Conservation (phyloP, 2,329 filamentous ascomycete genomes). For the Nemania sp. region DNA sequence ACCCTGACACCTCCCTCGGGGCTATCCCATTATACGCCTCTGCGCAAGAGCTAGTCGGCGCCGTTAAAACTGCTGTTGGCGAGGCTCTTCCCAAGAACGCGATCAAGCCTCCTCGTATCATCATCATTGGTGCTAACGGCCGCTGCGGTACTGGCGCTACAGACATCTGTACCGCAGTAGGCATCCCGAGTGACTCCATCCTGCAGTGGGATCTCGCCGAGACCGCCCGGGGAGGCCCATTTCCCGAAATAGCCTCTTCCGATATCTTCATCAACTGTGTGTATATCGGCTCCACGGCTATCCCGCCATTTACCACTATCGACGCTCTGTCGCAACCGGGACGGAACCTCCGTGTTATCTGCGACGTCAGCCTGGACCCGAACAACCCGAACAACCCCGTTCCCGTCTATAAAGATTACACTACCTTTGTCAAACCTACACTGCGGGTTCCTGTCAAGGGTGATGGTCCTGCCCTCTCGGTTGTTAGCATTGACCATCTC, state of each 20-base stretch:
- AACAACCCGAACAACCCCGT: conserved; percentile 27
- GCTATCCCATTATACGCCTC: conserved; percentile 20
- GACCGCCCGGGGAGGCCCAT: conserved; percentile 25
- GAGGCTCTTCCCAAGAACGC: conserved; percentile 16
- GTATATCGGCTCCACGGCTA: conserved; percentile 19
- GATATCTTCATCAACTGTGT: conserved; percentile 31
- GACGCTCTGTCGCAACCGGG: conserved; percentile 12
- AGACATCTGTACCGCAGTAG: conserved; percentile 7
- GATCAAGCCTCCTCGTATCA: conserved; percentile 22
- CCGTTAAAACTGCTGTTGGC: conserved; percentile 12
- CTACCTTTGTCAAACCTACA: conserved; percentile 22
- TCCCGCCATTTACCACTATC: conserved; percentile 26
- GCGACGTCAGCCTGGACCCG: conserved; percentile 27
- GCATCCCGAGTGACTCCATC: conserved; percentile 18
- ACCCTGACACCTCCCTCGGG: conserved; percentile 20
- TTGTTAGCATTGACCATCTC: conserved; percentile 29
- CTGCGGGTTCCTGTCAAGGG: conserved; percentile 6
- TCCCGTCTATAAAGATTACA: conserved; percentile 25
- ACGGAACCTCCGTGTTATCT: conserved; percentile 29
- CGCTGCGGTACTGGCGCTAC: conserved; percentile 27
- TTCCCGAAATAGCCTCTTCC: conserved; percentile 20
- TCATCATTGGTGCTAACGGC: conserved; percentile 29
- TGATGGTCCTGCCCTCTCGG: conserved; percentile 14
- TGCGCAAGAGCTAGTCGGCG: conserved; percentile 6
- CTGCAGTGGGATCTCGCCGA: conserved; percentile 30